Conservation (phyloP, 2,329 filamentous ascomycete genomes). For the Fusarium luffae region DNA sequence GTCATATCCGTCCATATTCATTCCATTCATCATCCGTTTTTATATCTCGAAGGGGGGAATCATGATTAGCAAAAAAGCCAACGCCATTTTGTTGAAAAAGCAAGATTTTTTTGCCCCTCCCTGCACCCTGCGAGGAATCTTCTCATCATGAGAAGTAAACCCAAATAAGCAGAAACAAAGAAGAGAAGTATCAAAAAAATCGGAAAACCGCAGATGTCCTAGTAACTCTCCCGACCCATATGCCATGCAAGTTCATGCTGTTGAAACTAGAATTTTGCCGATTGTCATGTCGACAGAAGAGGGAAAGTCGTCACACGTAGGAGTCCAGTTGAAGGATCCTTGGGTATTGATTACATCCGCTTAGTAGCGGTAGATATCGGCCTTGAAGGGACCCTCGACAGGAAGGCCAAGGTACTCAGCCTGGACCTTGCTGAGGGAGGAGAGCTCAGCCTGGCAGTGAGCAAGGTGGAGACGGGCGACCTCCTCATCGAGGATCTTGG, state of each 20-base stretch:
- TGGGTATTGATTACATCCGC: constrained; percentile 51
- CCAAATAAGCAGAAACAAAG: constrained; percentile 42
- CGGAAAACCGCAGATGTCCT: constrained; percentile 43
- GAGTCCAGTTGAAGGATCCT: constrained; percentile 55
- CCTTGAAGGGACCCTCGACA: constrained; percentile 93
- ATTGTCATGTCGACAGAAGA: constrained; percentile 48
- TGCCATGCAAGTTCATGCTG: constrained; percentile 58
- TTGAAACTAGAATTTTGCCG: constrained; percentile 57
- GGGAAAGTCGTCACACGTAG: constrained; percentile 51
- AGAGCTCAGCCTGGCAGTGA: constrained; percentile 95
- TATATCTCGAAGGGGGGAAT: constrained; percentile 50
- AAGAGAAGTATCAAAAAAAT: constrained; percentile 41
- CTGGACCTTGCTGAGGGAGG: constrained; percentile 85
- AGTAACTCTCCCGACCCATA: constrained; percentile 48
- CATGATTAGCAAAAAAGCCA: constrained; percentile 53
- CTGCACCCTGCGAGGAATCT: constrained; percentile 45
- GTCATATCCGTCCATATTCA: constrained; percentile 30
- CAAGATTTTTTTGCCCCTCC: constrained; percentile 52
- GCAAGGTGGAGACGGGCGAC: constrained; percentile 92
- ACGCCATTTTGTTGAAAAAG: constrained; percentile 57
- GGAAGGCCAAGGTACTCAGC: constrained; percentile 93
- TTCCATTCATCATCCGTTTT: constrained; percentile 45
- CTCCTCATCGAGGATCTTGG: constrained; percentile 99
- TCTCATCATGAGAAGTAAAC: constrained; percentile 34
- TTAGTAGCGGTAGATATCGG: constrained; percentile 70